Percentiles rank a stretch among this genome's conserved stretches.
Conservation (phyloP, 1,139 yeast genomes). For the Saccharomyces hybrid region DNA sequence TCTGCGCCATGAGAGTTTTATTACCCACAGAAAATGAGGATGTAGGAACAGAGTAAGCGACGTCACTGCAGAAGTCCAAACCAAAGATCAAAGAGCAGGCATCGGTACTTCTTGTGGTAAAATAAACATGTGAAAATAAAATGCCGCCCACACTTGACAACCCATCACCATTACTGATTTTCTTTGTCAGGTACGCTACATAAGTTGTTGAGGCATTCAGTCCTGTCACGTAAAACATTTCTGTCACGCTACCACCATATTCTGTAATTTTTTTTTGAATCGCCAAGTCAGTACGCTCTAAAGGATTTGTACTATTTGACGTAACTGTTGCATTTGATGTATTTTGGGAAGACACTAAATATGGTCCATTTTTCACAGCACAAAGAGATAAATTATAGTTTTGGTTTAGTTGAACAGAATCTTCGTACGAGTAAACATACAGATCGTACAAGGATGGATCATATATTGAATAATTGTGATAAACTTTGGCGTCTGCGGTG, state of each 20-base stretch:
- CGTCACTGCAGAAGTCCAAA: slow-evolving; percentile 67
- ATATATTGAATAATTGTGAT: slow-evolving; percentile 30
- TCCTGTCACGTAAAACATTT: slow-evolving; percentile 56
- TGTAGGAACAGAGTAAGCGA: slow-evolving; percentile 85
- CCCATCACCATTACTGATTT: slow-evolving; percentile 24
- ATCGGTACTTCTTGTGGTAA: slow-evolving; percentile 48
- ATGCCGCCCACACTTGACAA: slow-evolving; percentile 51
- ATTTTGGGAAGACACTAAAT: slow-evolving; percentile 33
- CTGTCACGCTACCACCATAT: slow-evolving; percentile 44
- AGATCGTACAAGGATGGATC: slow-evolving; percentile 35
- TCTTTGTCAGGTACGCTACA: slow-evolving; percentile 53
- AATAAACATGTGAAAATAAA: slow-evolving; percentile 50
- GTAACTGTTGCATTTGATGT: slow-evolving; percentile 5
- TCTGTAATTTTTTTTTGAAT: slow-evolving; percentile 38
- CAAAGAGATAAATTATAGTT: slow-evolving; percentile 58
- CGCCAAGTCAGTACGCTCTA: slow-evolving; percentile 12
- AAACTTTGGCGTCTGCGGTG: slow-evolving; percentile 28
- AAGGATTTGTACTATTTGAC: slow-evolving; percentile 4
- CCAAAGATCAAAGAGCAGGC: slow-evolving; percentile 71
- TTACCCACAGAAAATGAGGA: slow-evolving; percentile 26
- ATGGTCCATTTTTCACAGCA: slow-evolving; percentile 46
- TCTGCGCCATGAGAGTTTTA: slow-evolving; percentile 30
- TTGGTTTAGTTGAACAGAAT: slow-evolving; percentile 34
- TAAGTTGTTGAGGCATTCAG: slow-evolving; percentile 58
- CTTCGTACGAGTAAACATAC: slow-evolving; percentile 40